phyloP scores from a whole-genome alignment of 768 basidiomycete species.

The Phallus indusiatus region DNA sequence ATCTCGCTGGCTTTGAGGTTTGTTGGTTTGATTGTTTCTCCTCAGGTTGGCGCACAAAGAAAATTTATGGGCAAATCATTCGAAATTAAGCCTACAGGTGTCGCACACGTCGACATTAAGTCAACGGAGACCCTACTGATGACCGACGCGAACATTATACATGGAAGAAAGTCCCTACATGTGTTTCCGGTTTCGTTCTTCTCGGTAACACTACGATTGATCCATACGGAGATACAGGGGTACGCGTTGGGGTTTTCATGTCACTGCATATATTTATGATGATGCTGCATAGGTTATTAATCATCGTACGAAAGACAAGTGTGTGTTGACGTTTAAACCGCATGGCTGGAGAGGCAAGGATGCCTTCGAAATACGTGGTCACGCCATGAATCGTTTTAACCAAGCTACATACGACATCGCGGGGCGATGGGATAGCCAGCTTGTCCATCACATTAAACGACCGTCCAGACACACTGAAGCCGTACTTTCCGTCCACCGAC shows the following conservation, averaged over 20 bases:
- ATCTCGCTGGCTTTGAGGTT: background rate
- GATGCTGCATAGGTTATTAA: slow-evolving; percentile 58
- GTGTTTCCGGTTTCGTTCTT: slow-evolving; percentile 86
- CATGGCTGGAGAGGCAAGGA: slow-evolving; percentile 90
- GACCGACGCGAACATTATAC: slow-evolving; percentile 83
- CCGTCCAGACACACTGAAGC: slow-evolving; percentile 59
- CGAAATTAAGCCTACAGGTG: slow-evolving; percentile 92
- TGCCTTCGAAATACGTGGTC: slow-evolving; percentile 86
- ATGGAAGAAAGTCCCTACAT: slow-evolving; percentile 93
- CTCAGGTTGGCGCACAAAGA: slow-evolving; percentile 88
- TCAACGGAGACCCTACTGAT: slow-evolving; percentile 61
- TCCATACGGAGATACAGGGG: slow-evolving; percentile 91
- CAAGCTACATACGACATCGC: slow-evolving; percentile 78
- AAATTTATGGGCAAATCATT: slow-evolving; percentile 96
- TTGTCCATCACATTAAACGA: slow-evolving; percentile 91
- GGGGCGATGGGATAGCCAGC: slow-evolving; percentile 91
- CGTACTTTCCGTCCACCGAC: slow-evolving; percentile 80
- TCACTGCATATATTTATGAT: background rate
- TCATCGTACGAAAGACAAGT: slow-evolving; percentile 82
- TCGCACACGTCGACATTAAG: slow-evolving; percentile 79
- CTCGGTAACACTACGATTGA: slow-evolving; percentile 82
- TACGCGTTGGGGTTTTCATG: slow-evolving; percentile 30
- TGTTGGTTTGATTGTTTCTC: background rate
- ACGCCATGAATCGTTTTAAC: slow-evolving; percentile 59
- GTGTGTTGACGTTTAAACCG: slow-evolving; percentile 90